phyloP scores from a whole-genome alignment of 345 rosid species.

The Citrus trifoliata region DNA sequence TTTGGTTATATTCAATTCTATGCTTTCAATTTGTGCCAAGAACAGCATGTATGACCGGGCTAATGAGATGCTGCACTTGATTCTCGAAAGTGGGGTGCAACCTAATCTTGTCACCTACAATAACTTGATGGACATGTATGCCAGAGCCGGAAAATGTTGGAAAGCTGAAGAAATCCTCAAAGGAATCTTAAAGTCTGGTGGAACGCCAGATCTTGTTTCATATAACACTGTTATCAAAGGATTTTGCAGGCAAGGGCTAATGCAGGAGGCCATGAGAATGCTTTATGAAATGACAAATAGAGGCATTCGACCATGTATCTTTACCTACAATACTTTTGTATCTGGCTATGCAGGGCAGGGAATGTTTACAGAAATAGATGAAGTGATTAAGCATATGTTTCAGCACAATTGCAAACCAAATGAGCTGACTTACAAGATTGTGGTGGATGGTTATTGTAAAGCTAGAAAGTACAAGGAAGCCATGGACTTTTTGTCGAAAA shows the following conservation, averaged over 20 bases:
- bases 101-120: slow-evolving; percentile 87
- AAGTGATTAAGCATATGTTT: slow-evolving; percentile 66
- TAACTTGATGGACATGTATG: slow-evolving; percentile 93
- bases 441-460: slow-evolving; percentile 82
- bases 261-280: slow-evolving; percentile 78
- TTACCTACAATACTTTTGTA: slow-evolving; percentile 82
- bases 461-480: slow-evolving; percentile 64
- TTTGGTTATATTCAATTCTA: slow-evolving; percentile 70
- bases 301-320: slow-evolving; percentile 76
- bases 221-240: slow-evolving; percentile 94
- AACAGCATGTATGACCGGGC: slow-evolving; percentile 61
- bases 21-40: slow-evolving; percentile 75
- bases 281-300: slow-evolving; percentile 65
- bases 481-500: slow-evolving; percentile 66
- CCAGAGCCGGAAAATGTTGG: slow-evolving; percentile 75
- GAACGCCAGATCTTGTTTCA: slow-evolving; percentile 69
- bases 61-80: slow-evolving; percentile 47
- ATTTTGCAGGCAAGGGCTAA: slow-evolving; percentile 79
- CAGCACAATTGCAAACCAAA: slow-evolving; percentile 68
- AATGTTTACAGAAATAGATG: slow-evolving; percentile 62
- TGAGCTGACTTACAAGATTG: slow-evolving; percentile 82
- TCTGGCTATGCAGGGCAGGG: slow-evolving; percentile 66
- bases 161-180: slow-evolving; percentile 80
- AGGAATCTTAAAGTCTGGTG: slow-evolving; percentile 39
- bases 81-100: slow-evolving; percentile 52